A percentile compares a stretch with the other conserved stretches of the same genome.
These are phyloP conservation scores for Hemileccinum rubropunctum DNA, from an alignment of 768 basidiomycete species.

Conservation along the genomic window DNA sequence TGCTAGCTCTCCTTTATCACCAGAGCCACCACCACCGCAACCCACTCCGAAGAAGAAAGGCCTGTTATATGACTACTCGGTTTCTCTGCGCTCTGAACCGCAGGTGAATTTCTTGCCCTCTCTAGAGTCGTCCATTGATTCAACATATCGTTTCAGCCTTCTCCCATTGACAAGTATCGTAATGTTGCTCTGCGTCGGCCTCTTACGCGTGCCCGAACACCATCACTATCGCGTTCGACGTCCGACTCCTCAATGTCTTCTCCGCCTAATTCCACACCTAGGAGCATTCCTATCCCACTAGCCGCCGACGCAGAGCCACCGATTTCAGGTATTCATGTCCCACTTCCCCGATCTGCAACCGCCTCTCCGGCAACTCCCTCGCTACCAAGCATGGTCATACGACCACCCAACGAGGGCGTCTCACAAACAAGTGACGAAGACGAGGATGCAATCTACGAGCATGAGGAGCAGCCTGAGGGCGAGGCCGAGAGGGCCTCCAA, in stretches of 20 bases:
- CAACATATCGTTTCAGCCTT: slow-evolving; percentile 42
- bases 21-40: slow-evolving; percentile 32
- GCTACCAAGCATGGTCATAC: slow-evolving; percentile 23
- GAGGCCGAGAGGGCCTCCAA: slow-evolving; percentile 20
- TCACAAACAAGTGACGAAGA: slow-evolving; percentile 17
- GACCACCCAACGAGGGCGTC: slow-evolving; percentile 16
- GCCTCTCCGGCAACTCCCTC: slow-evolving; percentile 45
- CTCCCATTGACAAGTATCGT: slow-evolving; percentile 60
- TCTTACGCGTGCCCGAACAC: slow-evolving; percentile 53
- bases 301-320: slow-evolving; percentile 47
- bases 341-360: slow-evolving; percentile 51
- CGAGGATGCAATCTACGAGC: background rate
- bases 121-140: background rate
- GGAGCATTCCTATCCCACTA: slow-evolving; percentile 44
- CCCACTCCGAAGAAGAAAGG: slow-evolving; percentile 54
- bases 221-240: slow-evolving; percentile 62
- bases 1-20: slow-evolving; percentile 46
- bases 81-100: slow-evolving; percentile 58
- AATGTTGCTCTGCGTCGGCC: slow-evolving; percentile 60
- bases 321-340: slow-evolving; percentile 42
- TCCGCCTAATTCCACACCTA: slow-evolving; percentile 62
- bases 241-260: slow-evolving; percentile 55
- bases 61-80: slow-evolving; percentile 47
- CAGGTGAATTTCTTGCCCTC: slow-evolving; percentile 40
- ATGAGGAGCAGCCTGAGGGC: slow-evolving; percentile 17